phyloP scores from a whole-genome alignment of 768 basidiomycete genomes.

The Mycena metata region DNA sequence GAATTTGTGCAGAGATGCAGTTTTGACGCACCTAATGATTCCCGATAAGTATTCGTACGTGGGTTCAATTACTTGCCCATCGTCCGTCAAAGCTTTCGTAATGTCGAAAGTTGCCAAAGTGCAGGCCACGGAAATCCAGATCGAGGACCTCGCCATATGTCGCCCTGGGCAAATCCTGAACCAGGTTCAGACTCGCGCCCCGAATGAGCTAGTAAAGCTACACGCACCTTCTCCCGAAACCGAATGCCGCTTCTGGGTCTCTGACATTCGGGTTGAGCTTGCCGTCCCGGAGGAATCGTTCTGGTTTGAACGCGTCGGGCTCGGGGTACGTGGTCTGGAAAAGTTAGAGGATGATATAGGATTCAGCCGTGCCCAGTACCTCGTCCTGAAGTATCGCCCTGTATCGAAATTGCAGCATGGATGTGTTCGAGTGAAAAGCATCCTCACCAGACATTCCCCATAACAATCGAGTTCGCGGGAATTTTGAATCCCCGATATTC shows the following conservation, averaged over 20 bases:
- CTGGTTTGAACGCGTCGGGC: slow-evolving; percentile 53
- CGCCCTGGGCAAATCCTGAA: slow-evolving; percentile 38
- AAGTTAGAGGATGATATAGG: too few species aligned
- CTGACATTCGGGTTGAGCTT: slow-evolving; percentile 33
- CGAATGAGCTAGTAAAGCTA: too few species aligned
- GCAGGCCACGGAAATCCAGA: slow-evolving; percentile 45
- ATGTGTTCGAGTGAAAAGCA: not conserved
- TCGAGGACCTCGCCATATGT: slow-evolving; percentile 40
- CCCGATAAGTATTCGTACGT: slow-evolving; percentile 23
- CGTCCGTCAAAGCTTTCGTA: slow-evolving; percentile 39
- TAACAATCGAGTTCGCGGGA: slow-evolving; percentile 46
- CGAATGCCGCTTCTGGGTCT: slow-evolving; percentile 36
- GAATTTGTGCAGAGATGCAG: too few species aligned
- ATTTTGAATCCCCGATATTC: slow-evolving; percentile 52
- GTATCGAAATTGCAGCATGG: too few species aligned
- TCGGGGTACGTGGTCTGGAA: slow-evolving; percentile 49
- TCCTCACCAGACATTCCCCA: slow-evolving; percentile 43
- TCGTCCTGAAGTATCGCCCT: too few species aligned
- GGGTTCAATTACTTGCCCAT: slow-evolving; percentile 39
- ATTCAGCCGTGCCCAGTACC: too few species aligned
- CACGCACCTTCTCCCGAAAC: slow-evolving; percentile 43
- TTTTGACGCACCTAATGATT: not conserved
- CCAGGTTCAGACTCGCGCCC: not conserved
- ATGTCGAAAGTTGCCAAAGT: slow-evolving; percentile 45
- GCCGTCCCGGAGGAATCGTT: slow-evolving; percentile 51